A percentile compares a stretch with the other conserved stretches of the same genome.
Conservation (phyloP, 1,139 yeast species). For the Taphrina confusa region DNA sequence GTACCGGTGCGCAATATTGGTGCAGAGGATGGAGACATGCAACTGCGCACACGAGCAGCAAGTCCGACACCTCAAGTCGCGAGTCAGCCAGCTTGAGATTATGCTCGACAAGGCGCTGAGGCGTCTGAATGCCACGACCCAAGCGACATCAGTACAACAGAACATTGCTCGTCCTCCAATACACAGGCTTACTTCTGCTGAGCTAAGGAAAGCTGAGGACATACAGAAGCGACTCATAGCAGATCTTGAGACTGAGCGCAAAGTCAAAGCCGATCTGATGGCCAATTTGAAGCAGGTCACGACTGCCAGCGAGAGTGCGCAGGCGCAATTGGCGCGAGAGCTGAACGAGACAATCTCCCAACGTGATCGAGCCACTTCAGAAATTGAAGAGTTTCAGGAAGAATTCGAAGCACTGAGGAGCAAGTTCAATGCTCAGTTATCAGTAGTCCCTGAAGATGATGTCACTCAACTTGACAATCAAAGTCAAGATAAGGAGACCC, state of each 20-base stretch:
- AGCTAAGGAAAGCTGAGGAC: constrained; percentile 10
- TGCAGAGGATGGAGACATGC: constrained; percentile 15
- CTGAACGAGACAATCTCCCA: constrained; percentile 5
- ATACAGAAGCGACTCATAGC: neutral
- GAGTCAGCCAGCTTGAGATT: constrained; percentile 28
- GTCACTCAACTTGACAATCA: neutral
- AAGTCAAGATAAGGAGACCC: neutral
- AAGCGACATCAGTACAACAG: neutral
- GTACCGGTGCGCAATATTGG: no score
- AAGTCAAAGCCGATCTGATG: constrained; percentile 27
- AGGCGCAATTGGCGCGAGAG: constrained; percentile 13
- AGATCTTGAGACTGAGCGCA: constrained; percentile 20
- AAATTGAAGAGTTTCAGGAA: constrained; percentile 20
- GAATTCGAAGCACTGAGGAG: constrained; percentile 12
- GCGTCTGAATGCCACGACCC: constrained; percentile 3
- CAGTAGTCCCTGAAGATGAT: neutral
- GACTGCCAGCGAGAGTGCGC: constrained; percentile 4
- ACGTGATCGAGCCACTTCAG: neutral
- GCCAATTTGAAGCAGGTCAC: constrained; percentile 26
- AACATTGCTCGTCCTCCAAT: neutral
- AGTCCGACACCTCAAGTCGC: constrained; percentile 31
- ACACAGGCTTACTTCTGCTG: neutral
- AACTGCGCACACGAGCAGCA: constrained; percentile 27
- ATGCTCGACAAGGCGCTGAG: constrained; percentile 26
- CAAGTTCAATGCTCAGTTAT: neutral